A percentile compares a stretch with the other conserved stretches of the same genome.
Evolutionary conservation across 257 asterid species (phyloP).

Genomic region (Gentiana macrophylla): DNA sequence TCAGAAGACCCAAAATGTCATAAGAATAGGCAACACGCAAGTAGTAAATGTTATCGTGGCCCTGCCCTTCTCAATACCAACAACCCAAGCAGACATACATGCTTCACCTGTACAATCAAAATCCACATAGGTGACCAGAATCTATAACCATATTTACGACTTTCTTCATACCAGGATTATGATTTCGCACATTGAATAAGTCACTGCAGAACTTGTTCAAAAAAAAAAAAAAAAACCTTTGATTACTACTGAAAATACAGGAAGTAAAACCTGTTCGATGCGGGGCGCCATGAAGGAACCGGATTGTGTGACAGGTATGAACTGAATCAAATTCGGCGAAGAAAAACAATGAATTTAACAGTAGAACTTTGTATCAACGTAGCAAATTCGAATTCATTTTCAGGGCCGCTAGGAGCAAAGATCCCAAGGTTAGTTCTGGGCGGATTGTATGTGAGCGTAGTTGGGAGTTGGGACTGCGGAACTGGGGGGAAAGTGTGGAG

Average conservation of each 20-base stretch:
- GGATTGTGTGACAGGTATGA: not conserved
- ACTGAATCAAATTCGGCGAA: not conserved
- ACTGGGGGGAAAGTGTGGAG: not conserved
- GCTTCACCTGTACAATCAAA: not conserved
- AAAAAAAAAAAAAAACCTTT: not conserved
- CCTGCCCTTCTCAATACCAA: no score
- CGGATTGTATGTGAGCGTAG: no score
- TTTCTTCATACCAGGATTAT: no score
- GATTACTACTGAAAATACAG: not conserved
- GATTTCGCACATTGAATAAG: not conserved
- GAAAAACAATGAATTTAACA: not conserved
- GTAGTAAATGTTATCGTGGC: no score
- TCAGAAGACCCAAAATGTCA: no score
- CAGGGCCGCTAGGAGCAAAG: slow-evolving; percentile 1
- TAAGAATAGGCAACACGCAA: no score
- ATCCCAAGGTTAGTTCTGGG: not conserved
- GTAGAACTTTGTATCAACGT: not conserved
- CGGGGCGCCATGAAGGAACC: slow-evolving; percentile 16
- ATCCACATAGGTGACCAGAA: not conserved
- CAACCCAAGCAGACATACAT: no score
- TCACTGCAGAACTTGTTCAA: not conserved
- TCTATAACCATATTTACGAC: not conserved
- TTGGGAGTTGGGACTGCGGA: not conserved
- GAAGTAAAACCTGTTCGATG: slow-evolving; percentile 47
- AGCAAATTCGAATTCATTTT: not conserved